Evolutionary conservation across 345 rosid genomes (phyloP).

Genomic region (Eucalyptus erythrocorys): DNA sequence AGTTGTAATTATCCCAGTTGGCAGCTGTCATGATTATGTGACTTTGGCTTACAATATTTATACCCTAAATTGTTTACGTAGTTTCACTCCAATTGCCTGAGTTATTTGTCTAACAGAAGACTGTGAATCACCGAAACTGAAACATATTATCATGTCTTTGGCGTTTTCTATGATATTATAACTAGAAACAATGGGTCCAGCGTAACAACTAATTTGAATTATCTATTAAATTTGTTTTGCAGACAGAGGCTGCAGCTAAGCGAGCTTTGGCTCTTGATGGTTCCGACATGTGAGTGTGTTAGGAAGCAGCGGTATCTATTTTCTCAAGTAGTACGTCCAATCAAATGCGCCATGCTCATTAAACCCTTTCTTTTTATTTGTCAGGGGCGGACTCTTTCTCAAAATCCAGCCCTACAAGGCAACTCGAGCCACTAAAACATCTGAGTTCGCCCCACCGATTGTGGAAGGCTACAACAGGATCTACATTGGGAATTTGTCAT

Average conservation of each 20-base stretch:
- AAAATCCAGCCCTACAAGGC: constrained; percentile 70
- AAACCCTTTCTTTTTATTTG: neutral
- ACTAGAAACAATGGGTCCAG: neutral
- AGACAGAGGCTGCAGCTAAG: constrained; percentile 76
- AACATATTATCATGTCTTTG: neutral
- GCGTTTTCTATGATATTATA: neutral
- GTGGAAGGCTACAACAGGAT: constrained; percentile 82
- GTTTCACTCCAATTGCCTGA: neutral
- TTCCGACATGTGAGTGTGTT: constrained; percentile 59
- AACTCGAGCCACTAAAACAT: constrained; percentile 15
- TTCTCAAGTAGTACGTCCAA: neutral
- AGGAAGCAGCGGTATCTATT: neutral
- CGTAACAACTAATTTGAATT: neutral
- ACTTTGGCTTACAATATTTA: neutral
- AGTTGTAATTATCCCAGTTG: neutral
- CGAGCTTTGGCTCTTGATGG: constrained; percentile 75
- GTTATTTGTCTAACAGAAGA: neutral
- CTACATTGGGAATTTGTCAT: constrained; percentile 75
- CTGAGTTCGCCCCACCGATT: constrained; percentile 51
- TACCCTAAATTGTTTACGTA: neutral
- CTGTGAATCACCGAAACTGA: neutral
- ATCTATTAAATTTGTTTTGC: neutral
- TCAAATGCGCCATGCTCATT: neutral
- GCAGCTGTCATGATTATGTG: neutral
- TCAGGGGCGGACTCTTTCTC: constrained; percentile 80